phyloP scores from a whole-genome alignment of 106 monocot species.

The Allium fistulosum region DNA sequence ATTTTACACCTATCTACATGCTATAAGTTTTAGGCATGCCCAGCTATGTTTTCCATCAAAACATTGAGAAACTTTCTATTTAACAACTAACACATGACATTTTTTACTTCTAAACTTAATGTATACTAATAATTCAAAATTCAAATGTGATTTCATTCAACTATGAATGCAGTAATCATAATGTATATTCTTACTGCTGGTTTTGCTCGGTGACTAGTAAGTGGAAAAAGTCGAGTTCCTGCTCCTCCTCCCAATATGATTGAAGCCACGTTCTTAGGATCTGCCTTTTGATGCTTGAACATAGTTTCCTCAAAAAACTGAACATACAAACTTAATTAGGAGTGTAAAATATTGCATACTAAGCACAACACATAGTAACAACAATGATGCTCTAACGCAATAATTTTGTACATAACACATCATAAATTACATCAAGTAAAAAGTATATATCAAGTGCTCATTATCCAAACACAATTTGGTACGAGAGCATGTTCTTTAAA shows the following conservation, averaged over 20 bases:
- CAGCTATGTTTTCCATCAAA: too few relatives aligned
- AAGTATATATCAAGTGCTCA: background rate
- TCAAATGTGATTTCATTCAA: too few relatives aligned
- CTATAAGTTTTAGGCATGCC: background rate
- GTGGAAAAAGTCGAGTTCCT: slow-evolving; percentile 80
- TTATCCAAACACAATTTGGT: background rate
- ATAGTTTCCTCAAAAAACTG: slow-evolving; percentile 20
- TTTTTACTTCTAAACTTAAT: too few relatives aligned
- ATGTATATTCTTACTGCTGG: slow-evolving; percentile 53
- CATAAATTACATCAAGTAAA: background rate
- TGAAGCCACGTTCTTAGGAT: slow-evolving; percentile 61
- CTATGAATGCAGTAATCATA: too few relatives aligned
- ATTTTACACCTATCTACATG: background rate
- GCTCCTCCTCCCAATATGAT: slow-evolving; percentile 80
- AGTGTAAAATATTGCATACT: background rate
- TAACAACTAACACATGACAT: too few relatives aligned
- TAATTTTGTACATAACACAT: background rate
- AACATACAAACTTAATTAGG: background rate
- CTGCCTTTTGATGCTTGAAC: slow-evolving; percentile 17
- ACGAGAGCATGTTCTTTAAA: too few relatives aligned
- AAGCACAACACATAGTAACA: background rate
- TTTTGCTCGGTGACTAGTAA: slow-evolving; percentile 63
- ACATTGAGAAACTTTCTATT: too few relatives aligned
- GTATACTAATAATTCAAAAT: too few relatives aligned
- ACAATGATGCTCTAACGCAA: background rate